A percentile compares a stretch with the other conserved stretches of the same genome.
phyloP scores from a whole-genome alignment of 352 stramenopile genomes.

The Phytophthora idaei region DNA sequence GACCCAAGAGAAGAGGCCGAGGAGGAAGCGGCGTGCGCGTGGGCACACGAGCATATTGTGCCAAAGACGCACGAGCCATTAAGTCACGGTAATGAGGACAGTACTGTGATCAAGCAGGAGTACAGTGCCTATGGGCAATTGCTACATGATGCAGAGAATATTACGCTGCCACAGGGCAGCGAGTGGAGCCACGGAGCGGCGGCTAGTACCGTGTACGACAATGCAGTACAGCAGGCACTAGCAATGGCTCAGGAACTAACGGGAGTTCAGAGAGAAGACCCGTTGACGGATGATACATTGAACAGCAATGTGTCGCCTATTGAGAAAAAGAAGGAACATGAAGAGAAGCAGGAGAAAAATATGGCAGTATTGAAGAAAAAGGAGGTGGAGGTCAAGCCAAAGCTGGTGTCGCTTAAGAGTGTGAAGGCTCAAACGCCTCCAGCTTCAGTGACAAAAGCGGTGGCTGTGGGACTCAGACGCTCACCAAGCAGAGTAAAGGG shows the following conservation, averaged over 20 bases:
- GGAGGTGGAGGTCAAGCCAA: background rate
- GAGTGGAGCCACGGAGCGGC: slow-evolving; percentile 33
- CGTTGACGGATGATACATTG: slow-evolving; percentile 18
- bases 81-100: background rate
- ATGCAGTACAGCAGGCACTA: slow-evolving; percentile 14
- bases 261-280: slow-evolving; percentile 12
- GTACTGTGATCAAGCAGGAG: slow-evolving; percentile 11
- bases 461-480: slow-evolving; percentile 3
- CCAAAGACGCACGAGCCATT: background rate
- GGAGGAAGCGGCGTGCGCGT: background rate
- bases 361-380: no score
- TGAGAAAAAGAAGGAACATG: background rate
- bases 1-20: slow-evolving; percentile 13
- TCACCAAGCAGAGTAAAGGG: background rate
- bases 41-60: background rate
- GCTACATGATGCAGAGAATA: background rate
- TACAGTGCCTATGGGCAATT: background rate
- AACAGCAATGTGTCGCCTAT: slow-evolving; percentile 12
- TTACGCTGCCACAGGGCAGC: slow-evolving; percentile 22
- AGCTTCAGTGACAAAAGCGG: background rate
- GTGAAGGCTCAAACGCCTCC: slow-evolving; percentile 1
- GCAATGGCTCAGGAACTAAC: slow-evolving; percentile 13
- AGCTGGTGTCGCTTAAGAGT: slow-evolving; percentile 12
- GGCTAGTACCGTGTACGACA: background rate
- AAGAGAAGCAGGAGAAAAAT: background rate